These are phyloP conservation scores for Penicillium decumbens DNA, from an alignment of 2,329 filamentous ascomycete species.

Conservation along the genomic window DNA sequence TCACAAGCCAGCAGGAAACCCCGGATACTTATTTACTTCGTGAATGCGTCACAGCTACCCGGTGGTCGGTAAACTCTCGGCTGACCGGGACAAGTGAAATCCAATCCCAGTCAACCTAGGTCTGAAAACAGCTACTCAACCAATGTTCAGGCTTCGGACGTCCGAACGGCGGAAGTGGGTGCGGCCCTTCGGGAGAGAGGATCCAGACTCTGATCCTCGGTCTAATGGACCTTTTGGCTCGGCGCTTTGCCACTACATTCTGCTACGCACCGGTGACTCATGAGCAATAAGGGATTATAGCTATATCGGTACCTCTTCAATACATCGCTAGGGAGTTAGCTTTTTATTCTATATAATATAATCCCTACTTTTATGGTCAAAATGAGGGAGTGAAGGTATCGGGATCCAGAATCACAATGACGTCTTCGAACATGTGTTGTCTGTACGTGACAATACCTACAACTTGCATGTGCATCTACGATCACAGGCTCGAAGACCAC, in stretches of 20 bases:
- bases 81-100: constrained; percentile 33
- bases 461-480: constrained; percentile 22
- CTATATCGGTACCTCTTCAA: constrained; percentile 12
- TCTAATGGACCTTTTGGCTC: constrained; percentile 31
- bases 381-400: constrained; percentile 2
- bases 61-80: constrained; percentile 39
- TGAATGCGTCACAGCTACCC: constrained; percentile 25
- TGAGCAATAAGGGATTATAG: too few species aligned
- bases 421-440: constrained; percentile 20
- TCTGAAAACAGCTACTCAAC: constrained; percentile 4
- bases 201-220: constrained; percentile 37
- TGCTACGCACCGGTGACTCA: background rate
- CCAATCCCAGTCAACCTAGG: constrained; percentile 22
- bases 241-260: constrained; percentile 2
- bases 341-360: background rate
- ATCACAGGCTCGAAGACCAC: background rate
- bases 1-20: constrained; percentile 30
- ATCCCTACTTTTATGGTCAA: background rate
- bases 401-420: constrained; percentile 14
- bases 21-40: constrained; percentile 30
- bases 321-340: background rate
- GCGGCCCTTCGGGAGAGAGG: constrained; percentile 36
- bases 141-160: constrained; percentile 26
- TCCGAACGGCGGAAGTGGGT: constrained; percentile 28
- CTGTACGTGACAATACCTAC: constrained; percentile 16